phyloP scores from a whole-genome alignment of 2,329 filamentous ascomycete species.

The Scedosporium boydii region DNA sequence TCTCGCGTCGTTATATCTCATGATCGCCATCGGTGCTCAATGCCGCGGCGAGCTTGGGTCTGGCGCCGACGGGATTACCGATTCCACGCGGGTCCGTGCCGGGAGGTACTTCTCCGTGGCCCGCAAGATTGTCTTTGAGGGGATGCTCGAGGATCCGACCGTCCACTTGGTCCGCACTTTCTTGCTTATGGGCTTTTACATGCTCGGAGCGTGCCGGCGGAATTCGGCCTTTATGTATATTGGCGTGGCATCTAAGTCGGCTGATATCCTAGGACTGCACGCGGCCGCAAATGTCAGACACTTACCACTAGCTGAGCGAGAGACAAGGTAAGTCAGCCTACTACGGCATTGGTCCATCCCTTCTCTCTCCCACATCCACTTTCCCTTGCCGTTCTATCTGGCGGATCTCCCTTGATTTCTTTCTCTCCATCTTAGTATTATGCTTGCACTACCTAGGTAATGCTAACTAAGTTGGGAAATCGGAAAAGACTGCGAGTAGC shows the following conservation, averaged over 20 bases:
- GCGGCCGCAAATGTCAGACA: conserved; percentile 15
- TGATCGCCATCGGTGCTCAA: conserved; percentile 42
- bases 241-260: conserved; percentile 41
- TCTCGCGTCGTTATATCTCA: conserved; percentile 10
- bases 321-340: conserved; percentile 6
- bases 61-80: no score
- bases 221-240: conserved; percentile 51
- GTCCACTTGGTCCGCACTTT: conserved; percentile 39
- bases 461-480: background rate
- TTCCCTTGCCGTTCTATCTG: no score
- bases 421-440: no score
- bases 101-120: conserved; percentile 31
- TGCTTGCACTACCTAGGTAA: no score
- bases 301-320: conserved; percentile 2
- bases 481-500: conserved; percentile 13
- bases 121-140: conserved; percentile 34
- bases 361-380: no score
- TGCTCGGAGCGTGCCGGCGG: conserved; percentile 44
- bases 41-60: conserved; percentile 14
- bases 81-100: background rate
- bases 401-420: no score
- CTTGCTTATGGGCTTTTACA: conserved; percentile 45
- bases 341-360: background rate
- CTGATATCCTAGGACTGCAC: conserved; percentile 41
- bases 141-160: conserved; percentile 40